Base-by-base conservation (phyloP, 148 eudicot genomes). In the Rhododendron ovatum region DNA sequence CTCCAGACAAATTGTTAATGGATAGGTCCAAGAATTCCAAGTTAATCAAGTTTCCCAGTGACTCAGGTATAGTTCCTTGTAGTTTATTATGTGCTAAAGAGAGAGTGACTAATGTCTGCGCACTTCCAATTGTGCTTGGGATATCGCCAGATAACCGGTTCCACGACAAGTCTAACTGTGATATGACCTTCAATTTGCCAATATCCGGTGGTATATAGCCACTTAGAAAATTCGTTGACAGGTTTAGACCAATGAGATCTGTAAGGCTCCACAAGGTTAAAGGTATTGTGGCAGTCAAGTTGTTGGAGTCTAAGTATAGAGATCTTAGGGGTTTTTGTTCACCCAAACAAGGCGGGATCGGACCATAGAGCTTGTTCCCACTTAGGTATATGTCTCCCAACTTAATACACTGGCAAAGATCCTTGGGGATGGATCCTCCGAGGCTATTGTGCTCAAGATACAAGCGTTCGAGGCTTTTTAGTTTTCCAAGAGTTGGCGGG, bases 21-120 rank as follows among this genome's bases (percentile, higher is more conserved):
- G 90, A 90, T 0, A 89, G 86, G 75, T 89, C 91, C 80, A 87
- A 61, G 26, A 57, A 81, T 50, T 90, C 88, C 83, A 90, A 83
- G 47, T 57, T 84, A n/a, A 73, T 79, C 30, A 88, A 73, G 17
- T 78, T 80, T 3, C 85, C 89, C n/a, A 88, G 4, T 41, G 90
- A 82, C 30, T 26, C 3, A 37, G 92, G 90, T 81, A 90, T 85
- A 22, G 86, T 9, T 41, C 90, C 90, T 75, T 85, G 85, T 17
- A 90, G 80, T 13, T 71, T 47, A 67, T 90, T 88, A 35, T 88
- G 87, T 8, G 82, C 87, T 43, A 86, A 82, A 47, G 88, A 88
- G 13, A 90, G 86, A 8, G 8, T 37, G 75, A 33, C 89, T 28
- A 88, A 48, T 35, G 87, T 82, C 28, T 86, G 88, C 20, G 86